Conservation (phyloP, 1,139 yeast genomes). For the Pichia sp. region DNA sequence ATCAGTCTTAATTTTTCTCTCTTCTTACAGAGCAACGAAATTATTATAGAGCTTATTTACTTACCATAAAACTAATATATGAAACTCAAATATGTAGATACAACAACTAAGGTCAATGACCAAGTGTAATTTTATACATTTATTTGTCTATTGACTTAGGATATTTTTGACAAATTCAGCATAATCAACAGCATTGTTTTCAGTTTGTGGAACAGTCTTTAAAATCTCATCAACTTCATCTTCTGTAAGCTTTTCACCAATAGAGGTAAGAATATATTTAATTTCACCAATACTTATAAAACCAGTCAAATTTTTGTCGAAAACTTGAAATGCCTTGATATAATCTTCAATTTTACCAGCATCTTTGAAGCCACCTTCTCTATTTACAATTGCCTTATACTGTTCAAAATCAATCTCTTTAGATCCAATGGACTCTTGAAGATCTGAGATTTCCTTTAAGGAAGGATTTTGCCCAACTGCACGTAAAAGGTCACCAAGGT, state of each 20-base stretch:
- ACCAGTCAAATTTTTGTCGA: conserved; percentile 93
- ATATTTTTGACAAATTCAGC: conserved; percentile 91
- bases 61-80: no score
- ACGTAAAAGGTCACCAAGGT: conserved; percentile 86
- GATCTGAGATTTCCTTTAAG: conserved; percentile 73
- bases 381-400: conserved; percentile 67
- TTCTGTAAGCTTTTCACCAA: conserved; percentile 87
- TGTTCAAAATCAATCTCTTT: conserved; percentile 63
- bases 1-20: no score
- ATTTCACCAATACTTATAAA: conserved; percentile 96
- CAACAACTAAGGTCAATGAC: no score
- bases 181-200: conserved; percentile 93
- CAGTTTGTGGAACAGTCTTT: conserved; percentile 89
- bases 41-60: no score
- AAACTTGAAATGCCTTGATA: conserved; percentile 94
- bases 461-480: conserved; percentile 99
- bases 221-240: conserved; percentile 91
- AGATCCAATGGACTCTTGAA: conserved; percentile 36
- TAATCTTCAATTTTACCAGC: conserved; percentile 95
- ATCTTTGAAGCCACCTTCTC: conserved; percentile 87
- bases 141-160: conserved; percentile 59
- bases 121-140: no score
- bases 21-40: no score
- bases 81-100: no score
- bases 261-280: conserved; percentile 84